phyloP scores from a whole-genome alignment of 805 yeast species.

The Zygoascus ofunaensis region DNA sequence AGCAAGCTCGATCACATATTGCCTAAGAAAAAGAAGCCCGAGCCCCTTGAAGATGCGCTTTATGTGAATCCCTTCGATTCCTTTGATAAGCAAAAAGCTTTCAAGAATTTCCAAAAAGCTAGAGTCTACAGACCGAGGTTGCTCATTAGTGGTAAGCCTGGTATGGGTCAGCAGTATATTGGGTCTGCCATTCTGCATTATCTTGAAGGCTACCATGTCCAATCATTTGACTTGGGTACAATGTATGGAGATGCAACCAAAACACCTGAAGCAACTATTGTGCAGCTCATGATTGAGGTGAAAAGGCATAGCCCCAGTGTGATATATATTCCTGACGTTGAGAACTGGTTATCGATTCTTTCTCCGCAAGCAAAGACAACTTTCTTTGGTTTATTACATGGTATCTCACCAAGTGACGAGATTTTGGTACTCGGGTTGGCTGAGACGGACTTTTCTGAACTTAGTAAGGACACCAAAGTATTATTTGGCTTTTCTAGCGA shows the following conservation, averaged over 20 bases:
- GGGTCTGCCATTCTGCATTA: slow-evolving; percentile 73
- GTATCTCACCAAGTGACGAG: slow-evolving; percentile 61
- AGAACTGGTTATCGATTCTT: slow-evolving; percentile 62
- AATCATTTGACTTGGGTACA: slow-evolving; percentile 71
- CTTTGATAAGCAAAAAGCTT: slow-evolving; percentile 57
- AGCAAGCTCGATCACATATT: slow-evolving; percentile 43
- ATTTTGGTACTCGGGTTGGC: slow-evolving; percentile 68
- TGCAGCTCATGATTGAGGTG: slow-evolving; percentile 80
- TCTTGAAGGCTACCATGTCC: slow-evolving; percentile 84
- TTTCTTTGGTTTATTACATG: slow-evolving; percentile 57
- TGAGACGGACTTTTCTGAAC: slow-evolving; percentile 36
- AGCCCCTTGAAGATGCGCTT: slow-evolving; percentile 61
- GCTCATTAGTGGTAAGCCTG: slow-evolving; percentile 60
- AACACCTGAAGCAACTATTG: slow-evolving; percentile 73
- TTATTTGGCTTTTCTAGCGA: slow-evolving; percentile 51
- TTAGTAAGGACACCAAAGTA: slow-evolving; percentile 39
- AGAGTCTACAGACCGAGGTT: slow-evolving; percentile 78
- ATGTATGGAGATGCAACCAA: slow-evolving; percentile 69
- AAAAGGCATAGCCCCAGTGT: slow-evolving; percentile 84
- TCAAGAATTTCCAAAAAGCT: slow-evolving; percentile 40
- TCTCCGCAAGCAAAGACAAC: slow-evolving; percentile 65
- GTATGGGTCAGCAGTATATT: slow-evolving; percentile 81
- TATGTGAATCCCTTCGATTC: slow-evolving; percentile 54
- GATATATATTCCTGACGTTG: slow-evolving; percentile 71
- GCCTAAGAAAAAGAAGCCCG: slow-evolving; percentile 47